A percentile compares a stretch with the other conserved stretches of the same genome.
Evolutionary conservation across 2,329 filamentous ascomycete genomes (phyloP).

Genomic region (Davidsoniella eucalypti): DNA sequence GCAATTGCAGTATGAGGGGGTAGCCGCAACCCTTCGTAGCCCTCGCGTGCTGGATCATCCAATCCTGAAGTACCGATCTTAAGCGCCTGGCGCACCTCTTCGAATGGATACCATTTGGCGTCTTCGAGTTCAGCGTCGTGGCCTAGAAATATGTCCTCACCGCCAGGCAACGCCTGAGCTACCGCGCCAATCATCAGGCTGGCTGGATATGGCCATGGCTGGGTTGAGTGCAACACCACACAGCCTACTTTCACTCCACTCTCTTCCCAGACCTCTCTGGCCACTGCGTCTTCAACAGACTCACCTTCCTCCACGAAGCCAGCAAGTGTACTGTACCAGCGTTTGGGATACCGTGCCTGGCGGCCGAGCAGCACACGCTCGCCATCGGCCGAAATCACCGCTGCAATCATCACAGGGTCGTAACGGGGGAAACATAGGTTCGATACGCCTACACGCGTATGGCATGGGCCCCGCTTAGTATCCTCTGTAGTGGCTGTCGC

Average conservation of each 20-base stretch:
- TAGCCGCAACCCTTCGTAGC: constrained; percentile 58
- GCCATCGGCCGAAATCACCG: constrained; percentile 68
- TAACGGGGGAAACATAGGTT: constrained; percentile 88
- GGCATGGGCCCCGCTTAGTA: constrained; percentile 50
- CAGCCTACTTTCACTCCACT: constrained; percentile 59
- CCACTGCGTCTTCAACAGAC: constrained; percentile 69
- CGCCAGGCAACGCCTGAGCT: constrained; percentile 61
- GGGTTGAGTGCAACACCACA: constrained; percentile 67
- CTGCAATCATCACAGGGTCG: constrained; percentile 90
- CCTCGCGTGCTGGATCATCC: constrained; percentile 44
- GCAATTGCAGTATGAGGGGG: constrained; percentile 85
- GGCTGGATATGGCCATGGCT: constrained; percentile 77
- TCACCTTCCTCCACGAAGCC: constrained; percentile 78
- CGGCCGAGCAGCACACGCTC: constrained; percentile 69
- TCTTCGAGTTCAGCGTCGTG: constrained; percentile 85
- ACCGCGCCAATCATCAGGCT: constrained; percentile 80
- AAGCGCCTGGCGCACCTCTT: constrained; percentile 65
- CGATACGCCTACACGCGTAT: constrained; percentile 67
- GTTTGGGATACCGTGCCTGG: constrained; percentile 62
- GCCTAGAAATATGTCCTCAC: constrained; percentile 65
- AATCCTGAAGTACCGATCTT: constrained; percentile 42
- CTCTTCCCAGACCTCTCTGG: constrained; percentile 77
- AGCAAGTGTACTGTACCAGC: constrained; percentile 81
- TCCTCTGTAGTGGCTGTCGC: constrained; percentile 19
- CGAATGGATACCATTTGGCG: constrained; percentile 73